Evolutionary conservation across 208 protist genomes (phyloP), one percentile per base, ranked within the genome.

Genomic region (Crithidia mellificae): DNA sequence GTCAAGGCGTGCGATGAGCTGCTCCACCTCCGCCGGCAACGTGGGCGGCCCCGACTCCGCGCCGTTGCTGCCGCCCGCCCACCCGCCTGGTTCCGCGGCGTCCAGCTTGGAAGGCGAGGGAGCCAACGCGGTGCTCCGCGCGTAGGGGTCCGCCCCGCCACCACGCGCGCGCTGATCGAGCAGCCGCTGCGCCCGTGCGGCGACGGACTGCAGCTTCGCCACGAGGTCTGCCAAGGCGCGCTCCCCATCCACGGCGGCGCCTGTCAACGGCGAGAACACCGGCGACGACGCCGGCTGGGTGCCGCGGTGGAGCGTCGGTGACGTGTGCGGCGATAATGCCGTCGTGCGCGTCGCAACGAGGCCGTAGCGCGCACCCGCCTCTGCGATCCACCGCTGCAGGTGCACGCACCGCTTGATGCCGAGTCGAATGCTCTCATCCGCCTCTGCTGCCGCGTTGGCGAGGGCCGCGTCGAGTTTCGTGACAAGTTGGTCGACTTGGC

Each of bases 1-100:
- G 34, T 80, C 63, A 27, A 67, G 17, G 12, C 25, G 43, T 2
- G 46, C 64, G n/a, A 85, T 55, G 2, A 78, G 38, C 11, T 15
- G 29, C 47, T 67, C 39, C 50, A 85, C 57, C 19, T 80, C 78
- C 0, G 64, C 43, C 24, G 83, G 73, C 6, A 85, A 39, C n/a
- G 6, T 51, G 3, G 6, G 20, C 12, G 50, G 22, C 6, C 36
- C 12, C n/a, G 25, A 2, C 19, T 22, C 43, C 2, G 9, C 59
- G 12, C 3, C 47, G 9, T 17, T 46, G 6, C 30, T 22, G 20
- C 2, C 59, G 15, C 46, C 59, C 19, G n/a, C 39, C 32, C 19
- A 4, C 25, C 2, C 44, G 17, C 15, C 44, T 19, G 15, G 2
- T 0, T 4, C 32, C 39, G 56, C 39, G 6, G 56, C 56, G n/a